Evolutionary conservation across 192 early-diverging fungal species (phyloP), one percentile per base, ranked within the genome.

Genomic region (Thamnidium elegans): DNA sequence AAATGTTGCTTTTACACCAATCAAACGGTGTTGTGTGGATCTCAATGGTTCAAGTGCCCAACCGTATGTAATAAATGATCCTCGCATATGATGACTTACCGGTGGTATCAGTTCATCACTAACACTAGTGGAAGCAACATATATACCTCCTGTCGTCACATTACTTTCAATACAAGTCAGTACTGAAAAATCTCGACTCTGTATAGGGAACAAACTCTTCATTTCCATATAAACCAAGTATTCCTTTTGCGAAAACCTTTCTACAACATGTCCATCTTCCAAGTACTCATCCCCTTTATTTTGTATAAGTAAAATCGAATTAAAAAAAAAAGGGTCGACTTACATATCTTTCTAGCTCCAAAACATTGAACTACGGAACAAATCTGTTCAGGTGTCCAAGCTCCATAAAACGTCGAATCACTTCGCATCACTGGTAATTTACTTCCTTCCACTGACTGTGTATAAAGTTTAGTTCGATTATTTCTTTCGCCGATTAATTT

Each of bases 301-400:
- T 30, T 51, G 17, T n/a, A 42, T 13, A 54, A 36, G 3, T 39
- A 48, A 48, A 23, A 44, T 48, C 7, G 36, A 32, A 19, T 50
- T 15, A 6, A 63, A 47, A 63, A n/a, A n/a, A n/a, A n/a, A n/a
- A n/a, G n/a, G n/a, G n/a, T n/a, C n/a, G n/a, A n/a, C 52, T 65
- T 52, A 70, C 69, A 80, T 26, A 73, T 56, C 56, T 72, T 66
- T 21, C 81, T 66, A 0, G 75, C 59, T 43, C 73, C 77, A 34
- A 80, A 71, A 31, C 69, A 71, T n/a, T 75, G 70, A 11, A 80
- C 71, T 8, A 78, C 74, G 5, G 79, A 69, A 23, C 76, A 77
- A 14, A 80, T 66, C 36, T 83, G 79, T 19, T 80, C 77, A 5
- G 76, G 72, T 9, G 74, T 72, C 77, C 71, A 83, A 8, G 62